Conservation (phyloP, 2,329 filamentous ascomycete species). For the Sporothrix globosa region DNA sequence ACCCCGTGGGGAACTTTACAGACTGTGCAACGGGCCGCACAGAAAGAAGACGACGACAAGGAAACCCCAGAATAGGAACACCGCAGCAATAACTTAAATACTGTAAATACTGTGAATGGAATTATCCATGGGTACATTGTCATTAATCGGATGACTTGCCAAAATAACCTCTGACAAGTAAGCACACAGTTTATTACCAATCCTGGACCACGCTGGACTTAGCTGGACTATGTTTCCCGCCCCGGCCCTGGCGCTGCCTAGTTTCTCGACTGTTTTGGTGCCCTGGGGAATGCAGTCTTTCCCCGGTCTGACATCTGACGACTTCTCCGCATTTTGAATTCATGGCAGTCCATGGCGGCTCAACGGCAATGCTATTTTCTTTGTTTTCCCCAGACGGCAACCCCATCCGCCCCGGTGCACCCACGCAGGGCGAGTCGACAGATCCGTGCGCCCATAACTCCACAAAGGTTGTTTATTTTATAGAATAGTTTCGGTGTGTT, state of each 20-base stretch:
- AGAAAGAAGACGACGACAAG: neutral
- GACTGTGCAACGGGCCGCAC: neutral
- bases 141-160: neutral
- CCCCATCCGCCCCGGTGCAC: neutral
- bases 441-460: neutral
- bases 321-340: slow-evolving; percentile 3
- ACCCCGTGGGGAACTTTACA: slow-evolving; percentile 13
- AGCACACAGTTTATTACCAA: neutral
- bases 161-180: too few species aligned
- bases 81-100: too few species aligned
- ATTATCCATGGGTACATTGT: neutral
- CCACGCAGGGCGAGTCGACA: neutral
- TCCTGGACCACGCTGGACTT: neutral
- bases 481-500: neutral
- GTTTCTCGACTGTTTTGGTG: neutral
- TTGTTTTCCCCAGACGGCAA: slow-evolving; percentile 1
- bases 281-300: neutral
- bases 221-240: neutral
- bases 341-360: neutral
- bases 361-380: neutral
- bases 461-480: neutral
- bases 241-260: neutral
- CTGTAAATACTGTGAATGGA: neutral
- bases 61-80: neutral
- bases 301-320: neutral